Conservation (phyloP, 331 rosid genomes). For the Malus hybrid region DNA sequence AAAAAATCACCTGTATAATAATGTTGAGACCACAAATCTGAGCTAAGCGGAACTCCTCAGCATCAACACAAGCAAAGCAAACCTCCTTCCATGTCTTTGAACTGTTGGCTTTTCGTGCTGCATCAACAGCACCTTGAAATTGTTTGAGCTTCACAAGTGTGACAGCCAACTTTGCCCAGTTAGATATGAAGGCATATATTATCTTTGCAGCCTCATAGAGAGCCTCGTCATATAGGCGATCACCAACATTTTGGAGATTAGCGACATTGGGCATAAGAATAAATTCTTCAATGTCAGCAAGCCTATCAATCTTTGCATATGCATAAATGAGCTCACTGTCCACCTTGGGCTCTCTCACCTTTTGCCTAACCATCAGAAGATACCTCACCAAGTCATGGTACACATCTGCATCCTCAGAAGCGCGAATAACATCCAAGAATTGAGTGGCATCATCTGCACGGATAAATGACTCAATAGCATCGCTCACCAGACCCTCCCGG, state of each 20-base stretch:
- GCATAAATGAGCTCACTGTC: slow-evolving; percentile 99
- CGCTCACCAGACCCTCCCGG: slow-evolving; percentile 90
- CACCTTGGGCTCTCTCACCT: slow-evolving; percentile 90
- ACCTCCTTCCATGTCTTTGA: slow-evolving; percentile 99
- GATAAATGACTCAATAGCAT: slow-evolving; percentile 95
- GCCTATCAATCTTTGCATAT: slow-evolving; percentile 94
- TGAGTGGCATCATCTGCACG: slow-evolving; percentile 94
- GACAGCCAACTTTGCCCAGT: slow-evolving; percentile 97
- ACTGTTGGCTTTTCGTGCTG: slow-evolving; percentile 99
- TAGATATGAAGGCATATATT: slow-evolving; percentile 86
- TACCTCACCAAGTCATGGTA: slow-evolving; percentile 91
- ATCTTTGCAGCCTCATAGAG: slow-evolving; percentile 97
- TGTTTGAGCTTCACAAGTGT: slow-evolving; percentile 95
- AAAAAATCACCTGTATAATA: slow-evolving; percentile 66
- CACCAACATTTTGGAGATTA: slow-evolving; percentile 96
- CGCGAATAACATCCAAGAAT: slow-evolving; percentile 89
- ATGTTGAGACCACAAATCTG: slow-evolving; percentile 98
- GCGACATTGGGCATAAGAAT: slow-evolving; percentile 99
- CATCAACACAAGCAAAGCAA: slow-evolving; percentile 99
- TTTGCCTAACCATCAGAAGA: slow-evolving; percentile 98
- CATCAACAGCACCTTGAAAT: slow-evolving; percentile 99
- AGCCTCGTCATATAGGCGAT: slow-evolving; percentile 88
- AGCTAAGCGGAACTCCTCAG: slow-evolving; percentile 98
- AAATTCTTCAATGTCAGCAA: slow-evolving; percentile 93
- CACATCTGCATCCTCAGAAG: slow-evolving; percentile 70